Conservation (phyloP, 345 rosid species). For the Citrus hindsii region DNA sequence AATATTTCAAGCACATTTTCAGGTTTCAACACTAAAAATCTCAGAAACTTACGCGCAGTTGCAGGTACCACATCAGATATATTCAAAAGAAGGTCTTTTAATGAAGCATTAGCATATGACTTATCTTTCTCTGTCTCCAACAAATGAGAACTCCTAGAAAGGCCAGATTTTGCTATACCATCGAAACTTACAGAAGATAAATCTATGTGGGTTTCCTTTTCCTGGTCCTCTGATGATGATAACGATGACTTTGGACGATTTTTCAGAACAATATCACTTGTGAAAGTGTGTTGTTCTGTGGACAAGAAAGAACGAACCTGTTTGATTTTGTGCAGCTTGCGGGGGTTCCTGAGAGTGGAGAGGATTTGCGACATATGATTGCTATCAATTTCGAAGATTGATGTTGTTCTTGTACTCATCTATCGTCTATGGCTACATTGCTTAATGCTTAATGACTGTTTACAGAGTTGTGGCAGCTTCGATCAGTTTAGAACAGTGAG, state of each 20-base stretch:
- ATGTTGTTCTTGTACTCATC: background rate
- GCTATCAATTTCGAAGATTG: background rate
- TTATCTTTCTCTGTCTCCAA: conserved; percentile 18
- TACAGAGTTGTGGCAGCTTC: background rate
- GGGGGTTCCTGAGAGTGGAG: conserved; percentile 18
- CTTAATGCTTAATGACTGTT: background rate
- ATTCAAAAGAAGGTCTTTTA: conserved; percentile 49
- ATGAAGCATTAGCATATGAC: conserved; percentile 27
- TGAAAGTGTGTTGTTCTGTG: conserved; percentile 3
- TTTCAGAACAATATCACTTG: conserved; percentile 9
- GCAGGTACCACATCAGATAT: conserved; percentile 57
- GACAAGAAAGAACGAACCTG: conserved; percentile 26
- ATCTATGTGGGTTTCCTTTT: conserved; percentile 22
- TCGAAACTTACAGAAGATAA: conserved; percentile 26
- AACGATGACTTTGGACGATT: conserved; percentile 17
- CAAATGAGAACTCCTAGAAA: conserved; percentile 22
- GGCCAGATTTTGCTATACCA: conserved; percentile 28
- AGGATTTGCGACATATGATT: conserved; percentile 35
- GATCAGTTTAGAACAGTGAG: background rate
- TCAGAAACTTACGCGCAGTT: conserved; percentile 48
- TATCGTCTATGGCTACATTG: background rate
- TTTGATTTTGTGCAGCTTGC: conserved; percentile 22
- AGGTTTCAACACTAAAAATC: conserved; percentile 42
- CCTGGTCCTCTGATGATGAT: background rate
- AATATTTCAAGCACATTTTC: conserved; percentile 59